Percentiles rank a stretch among this genome's conserved stretches.
phyloP scores from a whole-genome alignment of 2,329 filamentous ascomycete species.

The Neofusicoccum umdonicola region DNA sequence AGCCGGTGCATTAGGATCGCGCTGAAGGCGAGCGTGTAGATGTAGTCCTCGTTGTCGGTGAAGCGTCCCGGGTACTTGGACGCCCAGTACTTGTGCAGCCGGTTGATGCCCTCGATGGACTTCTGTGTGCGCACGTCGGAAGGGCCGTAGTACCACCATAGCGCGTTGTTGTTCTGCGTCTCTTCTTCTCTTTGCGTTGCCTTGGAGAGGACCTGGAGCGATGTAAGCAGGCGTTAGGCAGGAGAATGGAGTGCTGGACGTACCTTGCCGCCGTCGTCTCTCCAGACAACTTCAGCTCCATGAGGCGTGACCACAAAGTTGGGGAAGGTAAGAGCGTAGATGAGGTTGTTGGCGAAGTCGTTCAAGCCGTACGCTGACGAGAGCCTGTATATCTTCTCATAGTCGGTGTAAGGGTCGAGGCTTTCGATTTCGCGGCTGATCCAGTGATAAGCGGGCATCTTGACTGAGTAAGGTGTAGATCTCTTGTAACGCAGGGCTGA shows the following conservation, averaged over 20 bases:
- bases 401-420: background rate
- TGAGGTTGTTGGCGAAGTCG: constrained; percentile 1
- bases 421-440: background rate
- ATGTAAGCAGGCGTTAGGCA: background rate
- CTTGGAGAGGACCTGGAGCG: background rate
- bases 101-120: background rate
- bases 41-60: background rate
- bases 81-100: background rate
- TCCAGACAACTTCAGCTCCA: background rate
- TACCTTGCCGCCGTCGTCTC: constrained; percentile 9
- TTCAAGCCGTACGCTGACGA: background rate
- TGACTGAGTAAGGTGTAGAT: background rate
- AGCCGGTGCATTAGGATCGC: background rate
- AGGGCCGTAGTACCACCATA: background rate
- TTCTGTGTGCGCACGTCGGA: background rate
- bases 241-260: background rate
- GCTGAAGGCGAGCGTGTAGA: constrained; percentile 3
- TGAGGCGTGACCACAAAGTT: constrained; percentile 7
- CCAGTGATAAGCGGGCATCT: background rate
- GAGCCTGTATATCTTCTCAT: background rate
- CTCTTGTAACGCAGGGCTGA: too few relatives aligned
- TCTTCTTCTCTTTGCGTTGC: background rate
- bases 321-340: constrained; percentile 1
- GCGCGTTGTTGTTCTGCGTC: background rate
- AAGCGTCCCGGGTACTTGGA: background rate